Base-by-base conservation (phyloP, 495 filamentous ascomycete species). In the Trypethelium eluteriae region DNA sequence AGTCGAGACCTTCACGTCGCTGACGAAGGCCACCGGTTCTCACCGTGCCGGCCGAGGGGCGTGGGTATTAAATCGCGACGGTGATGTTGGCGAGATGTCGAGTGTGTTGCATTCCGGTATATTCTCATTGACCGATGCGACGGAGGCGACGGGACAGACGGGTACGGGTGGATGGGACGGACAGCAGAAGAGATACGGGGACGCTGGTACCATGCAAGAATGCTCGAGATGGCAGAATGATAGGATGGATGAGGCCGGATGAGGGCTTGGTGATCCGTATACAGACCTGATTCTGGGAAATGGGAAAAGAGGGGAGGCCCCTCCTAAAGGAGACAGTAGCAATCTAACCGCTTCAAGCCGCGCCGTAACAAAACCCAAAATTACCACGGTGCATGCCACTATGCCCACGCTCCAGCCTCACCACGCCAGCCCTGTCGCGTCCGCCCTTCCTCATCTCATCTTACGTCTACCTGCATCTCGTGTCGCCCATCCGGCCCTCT, bases 391-490 rank as follows among this genome's bases (percentile, higher is more conserved):
- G 7, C 25, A 59, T 25, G 25, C 25, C 25, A 25, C 25, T 25
- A 25, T 1, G 25, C 25, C 53, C 32, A 18, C 18, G 18, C 32
- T 59, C 53, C 53, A 59, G 53, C 53, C 53, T 59, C 53, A 59
- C 32, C 5, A 11, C 36, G 10, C 49, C 49, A 53, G 49, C 49
- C 49, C 16, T 53, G 49, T 53, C 25, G 25, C 25, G 25, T 32
- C 53, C 53, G 53, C 53, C 11, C 53, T 59, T 18, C 53, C 53
- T 36, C 53, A 59, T 59, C 53, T 59, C 53, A 59, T 59, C 53
- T 59, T 59, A 59, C 53, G 53, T 59, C 32, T 59, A 59, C 53
- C 25, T 59, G 53, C 53, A 36, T 34, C 53, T 59, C 53, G 53
- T 59, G 53, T 59, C 53, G 34, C 53, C 25, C 53, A 35, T 18